Evolutionary conservation across 1,284 basidiomycete species (phyloP).

Genomic region (Chalciporus sp.): DNA sequence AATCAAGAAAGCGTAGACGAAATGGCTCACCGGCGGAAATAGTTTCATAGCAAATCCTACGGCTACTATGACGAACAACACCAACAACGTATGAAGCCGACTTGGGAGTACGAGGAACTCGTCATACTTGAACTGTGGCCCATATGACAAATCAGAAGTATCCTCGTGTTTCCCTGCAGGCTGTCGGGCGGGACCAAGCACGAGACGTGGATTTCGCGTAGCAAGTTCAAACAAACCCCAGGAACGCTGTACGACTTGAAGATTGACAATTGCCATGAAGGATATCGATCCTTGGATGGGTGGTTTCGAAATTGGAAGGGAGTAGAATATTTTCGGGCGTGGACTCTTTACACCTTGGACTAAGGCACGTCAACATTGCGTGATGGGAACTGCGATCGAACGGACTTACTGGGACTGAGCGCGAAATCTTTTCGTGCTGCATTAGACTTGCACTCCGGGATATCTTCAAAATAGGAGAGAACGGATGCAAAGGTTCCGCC

Average conservation of each 20-base stretch:
- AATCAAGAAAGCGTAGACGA: background rate
- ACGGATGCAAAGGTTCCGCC: conserved; percentile 71
- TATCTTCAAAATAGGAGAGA: conserved; percentile 49
- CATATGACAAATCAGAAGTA: conserved; percentile 47
- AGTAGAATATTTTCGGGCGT: conserved; percentile 45
- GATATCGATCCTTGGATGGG: conserved; percentile 58
- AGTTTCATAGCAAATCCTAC: conserved; percentile 19
- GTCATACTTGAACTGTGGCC: conserved; percentile 69
- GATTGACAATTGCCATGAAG: conserved; percentile 66
- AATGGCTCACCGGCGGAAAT: conserved; percentile 28
- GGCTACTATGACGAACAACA: conserved; percentile 21
- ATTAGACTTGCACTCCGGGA: conserved; percentile 43
- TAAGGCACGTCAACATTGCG: conserved; percentile 5
- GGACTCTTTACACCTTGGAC: conserved; percentile 47
- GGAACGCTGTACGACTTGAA: conserved; percentile 74
- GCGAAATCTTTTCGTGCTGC: conserved; percentile 45
- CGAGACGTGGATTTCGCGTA: conserved; percentile 26
- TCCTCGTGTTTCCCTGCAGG: conserved; percentile 14
- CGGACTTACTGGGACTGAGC: conserved; percentile 57
- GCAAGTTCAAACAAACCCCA: conserved; percentile 66
- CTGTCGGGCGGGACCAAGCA: conserved; percentile 6
- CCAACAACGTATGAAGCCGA: conserved; percentile 44
- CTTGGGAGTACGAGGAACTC: conserved; percentile 61
- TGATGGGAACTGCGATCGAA: background rate
- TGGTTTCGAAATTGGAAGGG: conserved; percentile 47